A percentile compares a stretch with the other conserved stretches of the same genome.
Conservation (phyloP, 257 asterid genomes). For the Leonotis leonurus region DNA sequence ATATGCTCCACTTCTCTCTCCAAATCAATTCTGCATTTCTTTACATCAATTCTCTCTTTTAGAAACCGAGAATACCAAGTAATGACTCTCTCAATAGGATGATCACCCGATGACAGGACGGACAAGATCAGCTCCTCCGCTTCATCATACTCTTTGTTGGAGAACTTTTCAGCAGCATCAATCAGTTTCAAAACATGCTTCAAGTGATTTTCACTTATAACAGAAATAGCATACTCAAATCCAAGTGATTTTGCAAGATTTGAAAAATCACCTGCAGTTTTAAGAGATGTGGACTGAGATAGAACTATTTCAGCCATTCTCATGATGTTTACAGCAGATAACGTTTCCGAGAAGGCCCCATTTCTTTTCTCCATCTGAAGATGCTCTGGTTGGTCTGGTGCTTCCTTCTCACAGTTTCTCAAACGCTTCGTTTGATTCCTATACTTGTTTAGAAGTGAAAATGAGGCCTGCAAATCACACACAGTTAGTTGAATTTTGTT, state of each 20-base stretch:
- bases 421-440: neutral
- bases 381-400: neutral
- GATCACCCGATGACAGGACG: neutral
- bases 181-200: neutral
- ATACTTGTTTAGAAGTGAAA: neutral
- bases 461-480: neutral
- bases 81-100: neutral
- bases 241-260: neutral
- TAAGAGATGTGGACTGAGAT: neutral
- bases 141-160: neutral
- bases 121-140: neutral
- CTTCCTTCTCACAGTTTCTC: no score
- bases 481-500: neutral
- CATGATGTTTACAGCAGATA: slow-evolving; percentile 2
- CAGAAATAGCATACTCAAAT: neutral
- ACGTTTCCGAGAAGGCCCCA: neutral
- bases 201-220: neutral
- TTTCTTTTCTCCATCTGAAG: neutral
- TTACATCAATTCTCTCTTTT: neutral
- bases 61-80: neutral
- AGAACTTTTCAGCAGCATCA: neutral
- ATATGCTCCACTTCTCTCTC: neutral
- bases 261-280: neutral
- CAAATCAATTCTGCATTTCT: neutral
- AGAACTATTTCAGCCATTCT: neutral